Base-by-base conservation (phyloP, 306 rosid genomes). In the Vigna trinervia region DNA sequence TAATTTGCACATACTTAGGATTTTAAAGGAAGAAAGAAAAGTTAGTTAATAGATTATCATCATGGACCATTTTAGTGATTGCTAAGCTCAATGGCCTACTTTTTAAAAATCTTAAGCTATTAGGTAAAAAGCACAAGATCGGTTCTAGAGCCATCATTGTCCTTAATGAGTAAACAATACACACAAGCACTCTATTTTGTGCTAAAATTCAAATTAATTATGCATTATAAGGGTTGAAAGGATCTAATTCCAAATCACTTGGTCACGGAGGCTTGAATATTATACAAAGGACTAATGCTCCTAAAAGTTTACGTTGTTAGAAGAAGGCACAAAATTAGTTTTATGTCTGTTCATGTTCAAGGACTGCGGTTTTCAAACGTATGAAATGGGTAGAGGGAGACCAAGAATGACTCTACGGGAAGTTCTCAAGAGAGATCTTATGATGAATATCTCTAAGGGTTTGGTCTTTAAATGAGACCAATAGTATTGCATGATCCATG, bases 1-100 rank as follows among this genome's bases (percentile, higher is more conserved):
- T 47, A 39, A 46, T 46, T 39, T 39, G 38, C 69, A 61, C 36
- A 2, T 70, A 51, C 41, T 61, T 61, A 52, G 57, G 63, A 48
- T 74, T 69, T 79, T 68, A 52, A 12, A 13, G 78, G 71, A 63
- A 72, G 9, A 45, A 64, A 70, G 54, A 72, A 5, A 26, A 23
- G n/a, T 64, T 50, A 34, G 70, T 52, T 46, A 26, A 13, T 52
- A 48, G 47, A 63, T 45, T 77, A 12, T 39, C n/a, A 34, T 69
- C 4, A 11, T 60, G 8, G n/a, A 41, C 28, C 46, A 14, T 54
- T 60, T 64, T 19, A 26, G 51, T 63, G 59, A 19, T 69, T 81
- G 22, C 39, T 12, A 13, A 61, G 23, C 68, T 15, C 56, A 28
- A 51, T 20, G 59, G 51, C 19, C 22, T 28, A 28, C 23, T n/a